These are phyloP conservation scores for Tylopilus orsonianus DNA, from an alignment of 1,284 basidiomycete species.

Conservation along the genomic window DNA sequence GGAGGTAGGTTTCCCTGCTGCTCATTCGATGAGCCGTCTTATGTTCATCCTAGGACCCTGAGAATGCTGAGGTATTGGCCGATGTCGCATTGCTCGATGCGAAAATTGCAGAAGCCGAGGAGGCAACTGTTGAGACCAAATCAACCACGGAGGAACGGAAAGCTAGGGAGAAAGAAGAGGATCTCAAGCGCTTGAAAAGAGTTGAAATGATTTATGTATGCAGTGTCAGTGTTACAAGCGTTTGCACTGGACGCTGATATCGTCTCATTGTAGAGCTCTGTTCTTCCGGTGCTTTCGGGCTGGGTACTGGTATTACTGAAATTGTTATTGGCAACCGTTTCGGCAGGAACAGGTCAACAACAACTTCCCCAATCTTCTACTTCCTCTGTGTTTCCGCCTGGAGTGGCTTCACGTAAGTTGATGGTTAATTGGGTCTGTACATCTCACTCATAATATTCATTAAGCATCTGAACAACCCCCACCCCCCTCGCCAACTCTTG, in stretches of 20 bases:
- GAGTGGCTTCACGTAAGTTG: constrained; percentile 64
- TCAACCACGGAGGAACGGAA: constrained; percentile 56
- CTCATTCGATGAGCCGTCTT: constrained; percentile 5
- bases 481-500: constrained; percentile 77
- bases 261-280: constrained; percentile 53
- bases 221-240: background rate
- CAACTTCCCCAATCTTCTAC: constrained; percentile 57
- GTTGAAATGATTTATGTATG: constrained; percentile 91
- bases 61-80: constrained; percentile 58
- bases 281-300: constrained; percentile 79
- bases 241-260: constrained; percentile 5
- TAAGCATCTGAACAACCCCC: constrained; percentile 63
- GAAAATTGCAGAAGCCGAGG: constrained; percentile 67
- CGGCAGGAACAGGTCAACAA: constrained; percentile 63
- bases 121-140: constrained; percentile 55
- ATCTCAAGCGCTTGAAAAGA: constrained; percentile 81
- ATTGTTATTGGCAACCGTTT: constrained; percentile 85
- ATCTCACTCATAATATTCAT: constrained; percentile 10
- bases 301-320: constrained; percentile 92
- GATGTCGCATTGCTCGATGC: constrained; percentile 72
- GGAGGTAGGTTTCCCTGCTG: constrained; percentile 37
- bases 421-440: background rate
- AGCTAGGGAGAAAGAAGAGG: constrained; percentile 69
- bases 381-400: constrained; percentile 66
- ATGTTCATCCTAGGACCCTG: constrained; percentile 47